phyloP scores from a whole-genome alignment of 2,329 filamentous ascomycete species.

The Xylariaceae sp. region DNA sequence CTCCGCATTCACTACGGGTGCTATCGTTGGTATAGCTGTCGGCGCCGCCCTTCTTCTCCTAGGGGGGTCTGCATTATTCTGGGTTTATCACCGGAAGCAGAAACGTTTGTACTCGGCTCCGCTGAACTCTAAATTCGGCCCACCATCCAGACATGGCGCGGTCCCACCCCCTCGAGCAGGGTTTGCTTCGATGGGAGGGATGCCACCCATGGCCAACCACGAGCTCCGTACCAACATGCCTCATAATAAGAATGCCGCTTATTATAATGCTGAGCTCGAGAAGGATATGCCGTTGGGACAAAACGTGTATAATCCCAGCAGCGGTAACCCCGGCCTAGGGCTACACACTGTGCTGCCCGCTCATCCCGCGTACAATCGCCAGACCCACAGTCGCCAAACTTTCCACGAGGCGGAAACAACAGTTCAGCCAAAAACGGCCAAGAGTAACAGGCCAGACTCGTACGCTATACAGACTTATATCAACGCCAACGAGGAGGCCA shows the following conservation, averaged over 20 bases:
- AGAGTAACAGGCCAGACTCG: slow-evolving; percentile 23
- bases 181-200: slow-evolving; percentile 9
- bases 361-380: slow-evolving; percentile 45
- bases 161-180: too few species aligned
- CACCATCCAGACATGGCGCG: too few species aligned
- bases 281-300: slow-evolving; percentile 28
- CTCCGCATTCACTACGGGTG: slow-evolving; percentile 34
- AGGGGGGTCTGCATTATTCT: slow-evolving; percentile 39
- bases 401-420: slow-evolving; percentile 16
- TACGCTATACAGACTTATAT: slow-evolving; percentile 37
- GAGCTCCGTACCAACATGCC: slow-evolving; percentile 25
- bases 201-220: slow-evolving; percentile 20
- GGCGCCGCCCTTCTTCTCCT: slow-evolving; percentile 40
- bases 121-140: too few species aligned
- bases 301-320: too few species aligned
- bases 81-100: slow-evolving; percentile 44
- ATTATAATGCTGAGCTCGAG: slow-evolving; percentile 37
- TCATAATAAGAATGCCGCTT: slow-evolving; percentile 33
- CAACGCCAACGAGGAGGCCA: slow-evolving; percentile 25
- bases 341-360: slow-evolving; percentile 35
- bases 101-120: slow-evolving; percentile 30
- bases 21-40: slow-evolving; percentile 49
- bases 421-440: slow-evolving; percentile 14
- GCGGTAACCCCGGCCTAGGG: slow-evolving; percentile 19
- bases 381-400: slow-evolving; percentile 28